Base-by-base conservation (phyloP, 441 rosid species). In the Adansonia rubrostipa region DNA sequence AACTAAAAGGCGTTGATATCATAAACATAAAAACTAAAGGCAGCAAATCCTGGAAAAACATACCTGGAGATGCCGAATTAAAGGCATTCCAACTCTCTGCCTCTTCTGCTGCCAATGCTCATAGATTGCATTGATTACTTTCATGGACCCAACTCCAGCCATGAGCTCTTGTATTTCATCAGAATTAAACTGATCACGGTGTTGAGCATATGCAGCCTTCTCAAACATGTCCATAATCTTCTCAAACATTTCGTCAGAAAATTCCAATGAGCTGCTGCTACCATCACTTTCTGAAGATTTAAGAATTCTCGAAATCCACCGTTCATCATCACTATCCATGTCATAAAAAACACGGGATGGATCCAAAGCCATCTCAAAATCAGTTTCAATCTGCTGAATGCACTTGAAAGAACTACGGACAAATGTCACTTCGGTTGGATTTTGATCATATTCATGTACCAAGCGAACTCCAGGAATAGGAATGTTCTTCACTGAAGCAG, bases 51-150 rank as follows among this genome's bases (percentile, higher is more conserved):
- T 51, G 64, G 20, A 80, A 19, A 75, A 36, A 22, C 6, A 63
- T 85, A 96, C 99, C 99, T 96, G 98, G 67, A 94, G 94, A 85
- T 94, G 97, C 75, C 98, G 90, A 79, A 94, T 91, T 81, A 96
- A 82, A 77, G 98, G 94, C 97, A 94, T 89, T 88, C 96, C 97
- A 53, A 85, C 91, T 82, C 77, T 88, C 82, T 84, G 91, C 89
- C 99, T 88, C 90, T 93, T 94, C 79, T 86, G 85, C 82, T 50
- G 84, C 99, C 99, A 96, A 75, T 88, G 81, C 72, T 89, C 94
- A 79, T 94, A 84, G 60, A 94, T 79, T 72, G 58, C 78, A 83
- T 83, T 84, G 61, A 86, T 77, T 77, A 82, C 82, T 79, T 88
- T 84, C 73, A 88, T 57, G 62, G 93, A 82, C 51, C 87, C 94